Base-by-base conservation (phyloP, 768 basidiomycete genomes). In the Tephrocybe rancida region DNA sequence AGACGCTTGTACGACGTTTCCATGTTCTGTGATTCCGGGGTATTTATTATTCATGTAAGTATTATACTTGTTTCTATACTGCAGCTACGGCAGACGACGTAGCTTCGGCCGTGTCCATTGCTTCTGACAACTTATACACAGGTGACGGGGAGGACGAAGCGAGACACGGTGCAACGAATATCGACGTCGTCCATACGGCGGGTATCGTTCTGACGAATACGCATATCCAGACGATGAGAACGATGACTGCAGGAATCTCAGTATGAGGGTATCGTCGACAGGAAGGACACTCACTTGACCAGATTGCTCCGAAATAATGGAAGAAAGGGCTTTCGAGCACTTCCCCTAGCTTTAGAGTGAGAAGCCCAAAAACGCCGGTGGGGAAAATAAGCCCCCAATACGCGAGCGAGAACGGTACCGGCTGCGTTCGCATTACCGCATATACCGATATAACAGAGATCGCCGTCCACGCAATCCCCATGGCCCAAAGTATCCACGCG, bases 361-460 rank as follows among this genome's bases (percentile, higher is more conserved):
- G 69, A 13, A 83, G 55, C 9, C 78, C 73, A 59, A 77, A 82
- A 3, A 80, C 80, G 5, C 73, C 82, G 62, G 77, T 81, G 21
- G 82, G 82, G 71, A 84, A 84, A 56, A 83, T 69, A 16, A 77
- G 68, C 4, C 81, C 83, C 82, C 82, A 84, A 61, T 78, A 82
- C 0, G 72, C 70, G 52, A 83, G 57, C 6, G 73, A 67, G 56
- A 84, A 83, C 0, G 70, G 69, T 5, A 81, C 52, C n/a, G 61
- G 58, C n/a, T 70, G 59, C 38, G 65, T 56, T 50, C 55, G 67
- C 16, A 67, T 11, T 18, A 72, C 69, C 30, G 62, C 65, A 49
- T 37, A 63, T 24, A 82, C 69, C 7, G 75, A 75, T 49, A 69
- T 64, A n/a, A 76, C 29, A 2, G 79, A 75, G 18, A 82, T 69